A percentile compares a stretch with the other conserved stretches of the same genome.
phyloP scores from a whole-genome alignment of 129 eudicot species.

The carrot (Daucus carota) region DH1_v3.0 NC_030382.2:35903001-35903500 shows the following conservation, averaged over 20 bases:
- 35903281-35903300: background rate
- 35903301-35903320: background rate
- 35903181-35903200: background rate
- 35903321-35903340: background rate
- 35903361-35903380: background rate
- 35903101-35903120: background rate
- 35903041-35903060: background rate
- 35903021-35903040: conserved; percentile 19
- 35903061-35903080: background rate
- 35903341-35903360: background rate
- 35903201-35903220: background rate
- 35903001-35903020: conserved; percentile 22
- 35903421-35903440: background rate
- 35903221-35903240: background rate
- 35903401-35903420: background rate
- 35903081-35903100: background rate
- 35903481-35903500: no score
- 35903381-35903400: background rate
- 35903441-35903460: background rate
- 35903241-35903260: background rate
- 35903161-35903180: background rate
- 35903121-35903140: background rate
- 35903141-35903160: background rate
- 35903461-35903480: background rate
- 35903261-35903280: background rate